These are phyloP conservation scores for Clavispora carvajalis DNA, from an alignment of 805 yeast genomes.

Conservation along the genomic window DNA sequence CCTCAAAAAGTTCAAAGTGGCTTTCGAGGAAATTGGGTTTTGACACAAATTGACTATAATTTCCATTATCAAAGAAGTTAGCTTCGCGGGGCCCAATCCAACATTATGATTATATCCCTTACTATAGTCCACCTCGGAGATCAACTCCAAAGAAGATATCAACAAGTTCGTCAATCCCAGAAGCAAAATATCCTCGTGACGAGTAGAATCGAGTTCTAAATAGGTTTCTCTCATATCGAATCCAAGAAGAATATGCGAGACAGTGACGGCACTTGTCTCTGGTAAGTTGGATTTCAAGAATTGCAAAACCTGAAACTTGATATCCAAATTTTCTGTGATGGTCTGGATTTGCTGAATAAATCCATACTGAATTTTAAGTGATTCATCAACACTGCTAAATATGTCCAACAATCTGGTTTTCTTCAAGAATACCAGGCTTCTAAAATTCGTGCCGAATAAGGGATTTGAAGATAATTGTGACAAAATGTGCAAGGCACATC, in stretches of 20 bases:
- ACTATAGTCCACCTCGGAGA: slow-evolving; percentile 34
- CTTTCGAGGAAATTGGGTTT: slow-evolving; percentile 47
- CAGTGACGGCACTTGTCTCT: slow-evolving; percentile 40
- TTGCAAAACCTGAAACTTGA: slow-evolving; percentile 55
- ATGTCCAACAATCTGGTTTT: slow-evolving; percentile 64
- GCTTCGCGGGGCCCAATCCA: slow-evolving; percentile 49
- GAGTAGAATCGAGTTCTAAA: slow-evolving; percentile 40
- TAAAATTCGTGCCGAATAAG: slow-evolving; percentile 31
- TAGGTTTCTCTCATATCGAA: slow-evolving; percentile 47
- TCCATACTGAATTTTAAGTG: slow-evolving; percentile 65
- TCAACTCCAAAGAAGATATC: slow-evolving; percentile 39
- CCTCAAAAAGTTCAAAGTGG: slow-evolving; percentile 50
- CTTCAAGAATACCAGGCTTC: slow-evolving; percentile 26
- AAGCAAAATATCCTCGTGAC: slow-evolving; percentile 44
- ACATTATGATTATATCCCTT: slow-evolving; percentile 32
- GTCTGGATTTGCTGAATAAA: slow-evolving; percentile 58
- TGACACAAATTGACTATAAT: slow-evolving; percentile 58
- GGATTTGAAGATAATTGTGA: slow-evolving; percentile 43
- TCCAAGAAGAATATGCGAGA: slow-evolving; percentile 77
- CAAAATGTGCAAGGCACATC: slow-evolving; percentile 49
- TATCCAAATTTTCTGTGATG: slow-evolving; percentile 29
- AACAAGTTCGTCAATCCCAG: slow-evolving; percentile 48
- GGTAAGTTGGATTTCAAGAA: slow-evolving; percentile 50
- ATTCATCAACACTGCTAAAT: slow-evolving; percentile 72
- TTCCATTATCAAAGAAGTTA: slow-evolving; percentile 56